Conservation (phyloP, 768 basidiomycete species). For the Russula foetens region DNA sequence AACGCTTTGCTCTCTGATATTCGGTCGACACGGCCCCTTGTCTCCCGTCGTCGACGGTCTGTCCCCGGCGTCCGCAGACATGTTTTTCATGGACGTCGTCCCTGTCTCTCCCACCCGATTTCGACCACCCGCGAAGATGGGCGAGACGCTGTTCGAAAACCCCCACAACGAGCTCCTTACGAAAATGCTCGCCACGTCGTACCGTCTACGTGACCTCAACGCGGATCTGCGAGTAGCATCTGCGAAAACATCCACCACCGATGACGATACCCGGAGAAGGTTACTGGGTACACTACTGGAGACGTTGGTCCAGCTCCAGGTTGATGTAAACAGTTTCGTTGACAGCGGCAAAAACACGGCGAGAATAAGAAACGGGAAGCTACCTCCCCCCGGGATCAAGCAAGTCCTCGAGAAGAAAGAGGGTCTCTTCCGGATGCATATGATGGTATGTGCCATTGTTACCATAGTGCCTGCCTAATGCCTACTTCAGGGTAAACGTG, state of each 20-base stretch:
- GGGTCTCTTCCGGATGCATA: constrained; percentile 93
- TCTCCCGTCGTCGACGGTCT: constrained; percentile 53
- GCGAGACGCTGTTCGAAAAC: constrained; percentile 90
- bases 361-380: constrained; percentile 75
- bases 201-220: constrained; percentile 72
- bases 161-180: constrained; percentile 89
- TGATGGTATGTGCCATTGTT: constrained; percentile 69
- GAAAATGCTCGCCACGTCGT: constrained; percentile 71
- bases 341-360: constrained; percentile 94
- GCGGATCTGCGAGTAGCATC: constrained; percentile 52
- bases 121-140: constrained; percentile 88
- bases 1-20: constrained; percentile 78
- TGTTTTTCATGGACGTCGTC: constrained; percentile 94
- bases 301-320: constrained; percentile 79
- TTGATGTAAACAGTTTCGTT: constrained; percentile 94
- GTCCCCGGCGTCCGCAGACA: constrained; percentile 74
- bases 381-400: constrained; percentile 91
- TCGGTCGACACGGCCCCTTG: constrained; percentile 87
- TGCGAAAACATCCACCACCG: constrained; percentile 43
- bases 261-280: constrained; percentile 43
- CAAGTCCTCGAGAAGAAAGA: constrained; percentile 98
- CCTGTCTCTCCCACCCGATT: constrained; percentile 93
- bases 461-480: constrained; percentile 2
- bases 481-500: constrained; percentile 81
- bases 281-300: constrained; percentile 68